Evolutionary conservation across 768 basidiomycete genomes (phyloP).

Genomic region (Tulasnella sp.): DNA sequence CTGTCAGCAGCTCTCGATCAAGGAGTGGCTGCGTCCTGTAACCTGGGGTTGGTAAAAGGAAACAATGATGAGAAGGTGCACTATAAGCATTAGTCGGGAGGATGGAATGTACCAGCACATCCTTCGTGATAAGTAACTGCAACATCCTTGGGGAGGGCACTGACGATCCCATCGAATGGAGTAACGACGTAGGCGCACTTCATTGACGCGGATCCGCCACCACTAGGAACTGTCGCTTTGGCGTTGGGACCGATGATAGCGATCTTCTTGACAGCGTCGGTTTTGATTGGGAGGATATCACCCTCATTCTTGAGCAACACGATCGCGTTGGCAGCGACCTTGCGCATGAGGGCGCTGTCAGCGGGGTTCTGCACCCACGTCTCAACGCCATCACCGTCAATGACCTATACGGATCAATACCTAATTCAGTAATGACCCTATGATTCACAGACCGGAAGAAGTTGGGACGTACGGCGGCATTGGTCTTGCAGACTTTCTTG

Average conservation of each 20-base stretch:
- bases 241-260: slow-evolving; percentile 63
- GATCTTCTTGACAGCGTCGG: slow-evolving; percentile 35
- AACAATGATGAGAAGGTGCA: too few species aligned
- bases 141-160: slow-evolving; percentile 40
- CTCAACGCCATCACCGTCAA: slow-evolving; percentile 48
- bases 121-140: slow-evolving; percentile 50
- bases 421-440: slow-evolving; percentile 40
- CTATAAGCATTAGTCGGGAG: too few species aligned
- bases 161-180: slow-evolving; percentile 49
- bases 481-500: slow-evolving; percentile 51
- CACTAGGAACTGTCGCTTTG: slow-evolving; percentile 55
- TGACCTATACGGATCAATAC: slow-evolving; percentile 36
- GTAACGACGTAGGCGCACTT: slow-evolving; percentile 49
- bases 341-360: slow-evolving; percentile 46
- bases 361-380: slow-evolving; percentile 51
- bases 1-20: slow-evolving; percentile 44
- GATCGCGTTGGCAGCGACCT: slow-evolving; percentile 49
- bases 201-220: slow-evolving; percentile 60
- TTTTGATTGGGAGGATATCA: slow-evolving; percentile 42
- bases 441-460: slow-evolving; percentile 24
- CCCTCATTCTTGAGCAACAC: slow-evolving; percentile 56
- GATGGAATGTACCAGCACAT: slow-evolving; percentile 41
- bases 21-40: slow-evolving; percentile 60
- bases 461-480: slow-evolving; percentile 56
- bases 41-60: slow-evolving; percentile 29